These are phyloP conservation scores for Cyanidiococcus yangmingshanensis DNA, from an alignment of 23 red algal genomes.

Conservation along the genomic window DNA sequence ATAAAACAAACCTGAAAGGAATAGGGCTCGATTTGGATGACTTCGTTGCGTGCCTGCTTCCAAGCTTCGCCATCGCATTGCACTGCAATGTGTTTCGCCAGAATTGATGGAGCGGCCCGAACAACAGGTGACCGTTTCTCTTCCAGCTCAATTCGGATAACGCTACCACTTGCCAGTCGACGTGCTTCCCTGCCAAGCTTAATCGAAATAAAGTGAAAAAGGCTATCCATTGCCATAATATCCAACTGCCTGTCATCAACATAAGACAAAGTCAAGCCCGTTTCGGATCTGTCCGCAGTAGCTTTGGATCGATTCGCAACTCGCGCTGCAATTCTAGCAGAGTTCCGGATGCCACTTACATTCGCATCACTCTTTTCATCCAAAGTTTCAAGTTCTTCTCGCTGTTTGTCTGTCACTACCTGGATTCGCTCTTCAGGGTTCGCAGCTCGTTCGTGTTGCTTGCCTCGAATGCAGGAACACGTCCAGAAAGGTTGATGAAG, in stretches of 20 bases:
- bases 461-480: not conserved
- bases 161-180: constrained; percentile 46
- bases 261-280: constrained; percentile 23
- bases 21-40: constrained; percentile 5
- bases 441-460: not conserved
- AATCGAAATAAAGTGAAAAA: constrained; percentile 57
- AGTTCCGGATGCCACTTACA: not conserved
- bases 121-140: constrained; percentile 7
- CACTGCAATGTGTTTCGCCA: constrained; percentile 31
- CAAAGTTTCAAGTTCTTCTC: not conserved
- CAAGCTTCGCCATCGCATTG: constrained; percentile 90
- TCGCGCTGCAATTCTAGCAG: not conserved
- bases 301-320: not conserved
- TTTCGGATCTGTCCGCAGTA: not conserved
- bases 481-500: not conserved
- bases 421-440: not conserved
- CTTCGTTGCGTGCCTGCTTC: constrained; percentile 38
- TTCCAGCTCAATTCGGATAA: constrained; percentile 38
- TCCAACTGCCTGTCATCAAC: constrained; percentile 78
- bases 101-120: not conserved
- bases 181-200: constrained; percentile 40
- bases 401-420: not conserved
- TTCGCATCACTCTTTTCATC: not conserved
- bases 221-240: constrained; percentile 53
- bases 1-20: not conserved